Evolutionary conservation across 257 asterid species (phyloP).

Genomic region (Solanum pimpinellifolium): DNA sequence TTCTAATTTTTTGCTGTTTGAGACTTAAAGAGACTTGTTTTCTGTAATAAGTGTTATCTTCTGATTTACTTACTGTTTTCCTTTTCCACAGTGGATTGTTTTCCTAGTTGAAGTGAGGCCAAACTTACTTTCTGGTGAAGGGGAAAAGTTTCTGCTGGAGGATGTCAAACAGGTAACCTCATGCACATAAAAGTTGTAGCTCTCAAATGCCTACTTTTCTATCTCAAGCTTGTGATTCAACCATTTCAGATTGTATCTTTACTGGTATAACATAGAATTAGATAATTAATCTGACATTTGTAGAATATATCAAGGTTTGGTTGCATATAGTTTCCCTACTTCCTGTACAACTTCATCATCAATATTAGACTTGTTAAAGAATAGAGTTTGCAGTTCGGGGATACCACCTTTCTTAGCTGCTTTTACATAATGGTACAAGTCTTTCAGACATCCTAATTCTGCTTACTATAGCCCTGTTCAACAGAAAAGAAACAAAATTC

Average conservation of each 20-base stretch:
- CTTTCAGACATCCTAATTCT: neutral
- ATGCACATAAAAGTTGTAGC: neutral
- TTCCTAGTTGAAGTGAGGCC: slow-evolving; percentile 55
- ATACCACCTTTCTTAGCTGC: neutral
- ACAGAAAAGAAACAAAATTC: neutral
- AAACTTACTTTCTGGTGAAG: slow-evolving; percentile 48
- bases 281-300: neutral
- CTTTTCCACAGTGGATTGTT: slow-evolving; percentile 27
- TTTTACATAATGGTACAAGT: neutral
- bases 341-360: neutral
- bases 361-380: neutral
- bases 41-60: neutral
- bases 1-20: neutral
- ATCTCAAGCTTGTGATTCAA: neutral
- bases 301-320: neutral
- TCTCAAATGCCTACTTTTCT: neutral
- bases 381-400: neutral
- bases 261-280: neutral
- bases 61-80: neutral
- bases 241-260: neutral
- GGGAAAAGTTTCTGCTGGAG: slow-evolving; percentile 42
- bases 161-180: slow-evolving; percentile 39
- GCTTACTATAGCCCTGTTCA: neutral
- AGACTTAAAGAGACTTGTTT: neutral
- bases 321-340: neutral